Percentiles rank a stretch among this genome's conserved stretches.
These are phyloP conservation scores for Butyriboletus loyo DNA, from an alignment of 768 basidiomycete genomes.

Conservation along the genomic window DNA sequence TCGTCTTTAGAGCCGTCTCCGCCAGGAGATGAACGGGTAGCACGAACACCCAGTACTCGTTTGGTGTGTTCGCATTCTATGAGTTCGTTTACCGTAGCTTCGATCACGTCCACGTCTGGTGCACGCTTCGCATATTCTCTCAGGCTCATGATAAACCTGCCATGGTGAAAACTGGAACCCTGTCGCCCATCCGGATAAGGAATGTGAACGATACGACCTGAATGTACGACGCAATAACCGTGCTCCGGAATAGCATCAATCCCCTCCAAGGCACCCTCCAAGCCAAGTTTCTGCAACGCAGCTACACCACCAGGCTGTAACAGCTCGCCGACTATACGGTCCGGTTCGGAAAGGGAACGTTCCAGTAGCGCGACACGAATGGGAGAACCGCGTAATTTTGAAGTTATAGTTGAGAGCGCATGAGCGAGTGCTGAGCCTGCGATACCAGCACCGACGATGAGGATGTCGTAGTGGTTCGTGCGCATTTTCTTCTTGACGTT, in stretches of 20 bases:
- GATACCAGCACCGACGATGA: conserved; percentile 91
- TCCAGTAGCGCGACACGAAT: conserved; percentile 84
- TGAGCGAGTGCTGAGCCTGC: conserved; percentile 87
- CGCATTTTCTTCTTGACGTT: conserved; percentile 7
- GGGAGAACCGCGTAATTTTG: conserved; percentile 43
- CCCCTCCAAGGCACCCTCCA: conserved; percentile 73
- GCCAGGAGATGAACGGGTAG: conserved; percentile 42
- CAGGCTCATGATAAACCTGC: conserved; percentile 79
- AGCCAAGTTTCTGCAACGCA: conserved; percentile 72
- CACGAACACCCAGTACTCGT: conserved; percentile 65
- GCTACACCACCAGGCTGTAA: conserved; percentile 89
- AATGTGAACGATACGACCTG: conserved; percentile 72
- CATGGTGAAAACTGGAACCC: conserved; percentile 93
- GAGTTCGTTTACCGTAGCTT: conserved; percentile 79
- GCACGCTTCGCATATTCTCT: conserved; percentile 62
- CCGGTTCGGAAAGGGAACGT: conserved; percentile 87
- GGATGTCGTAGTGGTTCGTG: conserved; percentile 55
- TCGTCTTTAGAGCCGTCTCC: conserved; percentile 32
- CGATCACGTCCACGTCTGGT: conserved; percentile 71
- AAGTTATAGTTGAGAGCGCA: conserved; percentile 62
- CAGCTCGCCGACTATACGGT: conserved; percentile 96
- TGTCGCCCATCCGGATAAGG: conserved; percentile 76
- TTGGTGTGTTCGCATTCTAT: conserved; percentile 52
- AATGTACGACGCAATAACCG: conserved; percentile 78
- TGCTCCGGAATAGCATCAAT: conserved; percentile 82